Evolutionary conservation across 108 stramenopile genomes (phyloP), one percentile per base, ranked within the genome.

Genomic region (Nitzschia sp.): DNA sequence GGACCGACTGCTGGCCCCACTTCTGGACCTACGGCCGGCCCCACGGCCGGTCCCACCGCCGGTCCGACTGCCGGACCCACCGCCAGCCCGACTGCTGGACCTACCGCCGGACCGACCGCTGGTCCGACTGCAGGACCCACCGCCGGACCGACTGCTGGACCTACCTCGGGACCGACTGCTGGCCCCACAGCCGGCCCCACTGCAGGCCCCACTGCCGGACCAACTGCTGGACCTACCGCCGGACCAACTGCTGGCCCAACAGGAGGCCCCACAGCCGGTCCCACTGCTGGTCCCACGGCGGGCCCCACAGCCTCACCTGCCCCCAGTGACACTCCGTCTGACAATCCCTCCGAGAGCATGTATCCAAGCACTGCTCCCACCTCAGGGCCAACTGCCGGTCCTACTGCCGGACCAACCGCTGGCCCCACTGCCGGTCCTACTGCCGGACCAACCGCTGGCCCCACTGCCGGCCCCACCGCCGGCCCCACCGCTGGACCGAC

Each of bases 311-410:
- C 18, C 21, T 25, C 23, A 54, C 53, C 53, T 21, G 66, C 46
- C 49, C 66, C 66, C 26, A 68, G 51, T 33, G 26, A 11, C 31
- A 54, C 19, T 55, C 66, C 66, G 11, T 54, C 13, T 5, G 56
- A 21, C 18, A n/a, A 6, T 31, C 11, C 27, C 30, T 57, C 56
- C 5, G 56, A 8, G 13, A 28, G 13, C 29, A 2, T 28, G 4
- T 38, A 30, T 38, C 9, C 46, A 48, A 8, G 46, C 19, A 6
- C 23, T 13, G 55, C 23, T 9, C 67, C 19, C 9, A 63, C 71
- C 6, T 45, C 68, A 2, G 68, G 68, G 59, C 68, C 68, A 6
- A 70, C 68, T n/a, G 21, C 68, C 13, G 68, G 68, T 59, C 68
- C 68, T 6, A 70, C 68, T n/a, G 4, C 28, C 3, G 68, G 68